Percentiles rank a stretch among this genome's conserved stretches.
Conservation (phyloP, 1,284 basidiomycete genomes). For the Microbotryum lychnidis-dioicae region DNA sequence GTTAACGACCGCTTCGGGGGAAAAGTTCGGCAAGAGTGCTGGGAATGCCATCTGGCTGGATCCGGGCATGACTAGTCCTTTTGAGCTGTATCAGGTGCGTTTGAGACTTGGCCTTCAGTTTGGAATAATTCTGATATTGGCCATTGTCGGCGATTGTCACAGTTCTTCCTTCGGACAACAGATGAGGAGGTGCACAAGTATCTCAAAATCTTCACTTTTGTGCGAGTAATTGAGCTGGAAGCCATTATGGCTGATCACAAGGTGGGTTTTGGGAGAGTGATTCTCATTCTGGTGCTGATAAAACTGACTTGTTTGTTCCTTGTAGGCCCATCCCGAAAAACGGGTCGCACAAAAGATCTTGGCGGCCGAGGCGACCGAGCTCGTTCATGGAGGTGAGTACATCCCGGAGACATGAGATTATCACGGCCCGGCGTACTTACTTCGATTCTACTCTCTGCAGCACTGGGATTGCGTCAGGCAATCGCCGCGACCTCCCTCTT, state of each 20-base stretch:
- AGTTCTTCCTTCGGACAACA: conserved; percentile 81
- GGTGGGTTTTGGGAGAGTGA: conserved; percentile 39
- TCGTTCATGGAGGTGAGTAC: conserved; percentile 68
- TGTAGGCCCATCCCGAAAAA: conserved; percentile 46
- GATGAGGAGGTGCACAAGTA: conserved; percentile 78
- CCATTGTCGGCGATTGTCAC: conserved; percentile 10
- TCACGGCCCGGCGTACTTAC: background rate
- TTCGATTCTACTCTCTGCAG: conserved; percentile 32
- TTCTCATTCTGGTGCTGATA: no score
- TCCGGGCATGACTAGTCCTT: conserved; percentile 61
- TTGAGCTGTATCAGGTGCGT: conserved; percentile 83
- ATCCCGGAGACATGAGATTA: background rate
- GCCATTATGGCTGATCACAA: conserved; percentile 54
- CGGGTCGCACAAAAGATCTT: conserved; percentile 68
- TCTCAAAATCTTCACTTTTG: conserved; percentile 73
- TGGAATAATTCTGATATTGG: conserved; percentile 3
- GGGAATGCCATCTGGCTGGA: conserved; percentile 95
- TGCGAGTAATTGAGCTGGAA: conserved; percentile 55
- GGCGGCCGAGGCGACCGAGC: conserved; percentile 76
- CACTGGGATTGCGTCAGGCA: conserved; percentile 48
- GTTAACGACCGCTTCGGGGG: conserved; percentile 78
- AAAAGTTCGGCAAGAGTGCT: conserved; percentile 95
- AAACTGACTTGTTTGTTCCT: no score
- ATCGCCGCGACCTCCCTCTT: conserved; percentile 54
- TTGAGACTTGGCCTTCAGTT: background rate